phyloP scores from a whole-genome alignment of 2,329 filamentous ascomycete species.

The Alternaria sp. region DNA sequence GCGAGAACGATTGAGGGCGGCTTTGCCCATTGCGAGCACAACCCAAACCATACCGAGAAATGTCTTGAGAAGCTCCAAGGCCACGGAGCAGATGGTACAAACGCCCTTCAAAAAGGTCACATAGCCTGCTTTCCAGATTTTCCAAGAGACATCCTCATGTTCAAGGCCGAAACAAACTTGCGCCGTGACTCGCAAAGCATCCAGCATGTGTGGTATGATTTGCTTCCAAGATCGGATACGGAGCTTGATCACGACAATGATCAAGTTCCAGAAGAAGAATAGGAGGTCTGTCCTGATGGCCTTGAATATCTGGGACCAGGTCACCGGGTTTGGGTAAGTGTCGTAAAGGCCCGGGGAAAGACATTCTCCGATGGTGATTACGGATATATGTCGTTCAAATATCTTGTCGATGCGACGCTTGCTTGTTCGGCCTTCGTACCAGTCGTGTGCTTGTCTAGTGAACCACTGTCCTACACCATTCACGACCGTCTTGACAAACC shows the following conservation, averaged over 20 bases:
- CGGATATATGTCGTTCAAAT: background rate
- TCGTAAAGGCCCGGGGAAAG: slow-evolving; percentile 7
- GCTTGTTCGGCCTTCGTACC: slow-evolving; percentile 1
- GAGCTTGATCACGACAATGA: background rate
- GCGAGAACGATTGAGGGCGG: background rate
- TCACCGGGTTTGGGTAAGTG: background rate
- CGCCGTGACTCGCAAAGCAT: background rate
- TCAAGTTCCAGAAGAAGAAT: background rate
- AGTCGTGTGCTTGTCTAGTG: background rate
- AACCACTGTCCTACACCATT: background rate
- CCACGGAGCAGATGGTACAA: background rate
- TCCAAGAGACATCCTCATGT: background rate
- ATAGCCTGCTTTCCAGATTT: background rate
- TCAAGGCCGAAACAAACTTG: background rate
- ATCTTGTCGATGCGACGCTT: slow-evolving; percentile 10
- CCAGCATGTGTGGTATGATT: background rate
- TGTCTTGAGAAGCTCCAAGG: background rate
- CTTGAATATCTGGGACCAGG: background rate
- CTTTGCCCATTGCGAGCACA: background rate
- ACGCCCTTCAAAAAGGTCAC: background rate
- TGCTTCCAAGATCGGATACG: background rate
- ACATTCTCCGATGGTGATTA: slow-evolving; percentile 3
- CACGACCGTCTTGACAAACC: background rate
- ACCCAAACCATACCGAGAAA: background rate
- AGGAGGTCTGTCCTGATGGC: background rate